Base-by-base conservation (phyloP, 2,329 filamentous ascomycete genomes). In the Ceratocystis cacaofunesta region DNA sequence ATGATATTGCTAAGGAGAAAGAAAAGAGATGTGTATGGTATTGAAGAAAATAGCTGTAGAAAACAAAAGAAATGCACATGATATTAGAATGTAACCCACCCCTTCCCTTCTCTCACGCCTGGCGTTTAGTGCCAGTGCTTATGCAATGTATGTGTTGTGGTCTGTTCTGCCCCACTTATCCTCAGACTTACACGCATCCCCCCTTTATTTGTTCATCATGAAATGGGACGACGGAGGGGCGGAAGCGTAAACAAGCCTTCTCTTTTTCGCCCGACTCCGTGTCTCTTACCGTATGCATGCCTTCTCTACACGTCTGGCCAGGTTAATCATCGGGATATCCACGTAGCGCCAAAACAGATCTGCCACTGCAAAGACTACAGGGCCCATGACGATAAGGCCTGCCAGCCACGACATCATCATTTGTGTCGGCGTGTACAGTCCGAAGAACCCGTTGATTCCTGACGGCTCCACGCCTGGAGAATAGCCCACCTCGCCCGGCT, bases 321-420 rank as follows among this genome's bases (percentile, higher is more conserved):
- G 58, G 62, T 64, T 66, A 12, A 69, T 66, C 44, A 68, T 65
- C 8, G 68, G 68, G 28, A 62, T 66, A 61, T 69, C 68, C 5
- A 66, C 57, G 30, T 63, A 63, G 30, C 68, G 57, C 64, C 65
- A 67, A 30, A 67, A 66, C 36, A 68, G 48, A 43, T 69, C 68
- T n/a, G 68, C 61, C 17, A 63, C 61, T n/a, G 62, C 32, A 60
- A 69, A 64, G 36, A 69, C 63, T 19, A 69, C 44, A 2, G 68
- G 64, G 5, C 66, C 63, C 58, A 69, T 61, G 41, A 68, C 63
- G 22, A 67, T 61, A 17, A 69, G 61, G 10, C 68, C 68, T 17
- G 62, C 61, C n/a, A 64, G 6, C 68, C 68, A 69, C 5, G 65
- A 50, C 8, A 64, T 58, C 44, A 68, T 66, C 61, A 66, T 66